Evolutionary conservation across 2,329 filamentous ascomycete species (phyloP).

Genomic region (Colletotrichum sp.): DNA sequence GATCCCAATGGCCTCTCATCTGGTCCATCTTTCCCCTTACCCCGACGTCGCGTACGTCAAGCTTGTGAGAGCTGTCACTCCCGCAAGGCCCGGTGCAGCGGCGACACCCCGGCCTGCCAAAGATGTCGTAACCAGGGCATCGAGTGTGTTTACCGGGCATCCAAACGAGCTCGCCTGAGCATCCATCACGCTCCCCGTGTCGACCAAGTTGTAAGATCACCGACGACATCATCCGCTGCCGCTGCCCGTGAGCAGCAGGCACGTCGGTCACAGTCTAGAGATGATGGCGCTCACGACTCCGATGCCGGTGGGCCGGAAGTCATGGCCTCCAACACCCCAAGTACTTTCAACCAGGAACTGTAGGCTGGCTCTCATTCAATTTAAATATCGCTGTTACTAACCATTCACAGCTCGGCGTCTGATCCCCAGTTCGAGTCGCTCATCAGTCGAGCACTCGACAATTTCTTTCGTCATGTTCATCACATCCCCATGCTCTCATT

Average conservation of each 20-base stretch:
- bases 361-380: conserved; percentile 27
- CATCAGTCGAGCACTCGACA: conserved; percentile 58
- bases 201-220: conserved; percentile 4
- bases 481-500: conserved; percentile 66
- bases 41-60: conserved; percentile 59
- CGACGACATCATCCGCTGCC: conserved; percentile 1
- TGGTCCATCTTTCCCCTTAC: conserved; percentile 33
- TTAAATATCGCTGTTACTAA: background rate
- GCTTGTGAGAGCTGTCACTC: conserved; percentile 64
- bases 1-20: conserved; percentile 44
- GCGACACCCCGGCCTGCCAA: conserved; percentile 61
- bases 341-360: conserved; percentile 37
- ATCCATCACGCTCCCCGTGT: background rate
- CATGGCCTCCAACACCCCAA: conserved; percentile 36
- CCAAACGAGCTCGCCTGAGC: conserved; percentile 39
- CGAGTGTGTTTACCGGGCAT: conserved; percentile 59
- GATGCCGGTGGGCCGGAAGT: conserved; percentile 28
- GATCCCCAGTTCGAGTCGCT: conserved; percentile 54
- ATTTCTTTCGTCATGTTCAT: conserved; percentile 64
- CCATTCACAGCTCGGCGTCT: conserved; percentile 30
- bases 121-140: conserved; percentile 57
- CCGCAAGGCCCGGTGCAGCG: conserved; percentile 63
- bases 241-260: background rate
- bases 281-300: conserved; percentile 11
- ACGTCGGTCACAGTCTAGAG: conserved; percentile 10